Evolutionary conservation across 257 asterid species (phyloP), one percentile per base, ranked within the genome.

Genomic region (Linaria vulgaris): DNA sequence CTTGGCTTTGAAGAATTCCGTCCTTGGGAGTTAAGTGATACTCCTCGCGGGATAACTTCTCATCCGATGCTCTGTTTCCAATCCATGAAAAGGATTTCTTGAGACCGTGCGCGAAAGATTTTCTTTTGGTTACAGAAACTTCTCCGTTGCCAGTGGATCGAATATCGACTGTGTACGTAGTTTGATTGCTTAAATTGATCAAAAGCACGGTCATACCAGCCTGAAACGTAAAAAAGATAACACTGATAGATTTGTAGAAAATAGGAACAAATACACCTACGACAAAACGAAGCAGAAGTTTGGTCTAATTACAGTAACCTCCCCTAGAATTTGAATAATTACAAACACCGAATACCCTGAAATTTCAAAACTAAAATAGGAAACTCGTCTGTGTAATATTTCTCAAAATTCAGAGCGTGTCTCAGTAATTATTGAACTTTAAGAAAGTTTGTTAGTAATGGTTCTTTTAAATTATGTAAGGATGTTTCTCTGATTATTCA

Each of bases 181-280:
- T 85, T 49, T 82, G 75, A 50, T 79, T 85, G 92, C 96, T 90
- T 63, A 94, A 38, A 63, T 94, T 94, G 73, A 94, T 85, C 66
- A 94, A 78, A 50, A 94, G 90, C 39, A 87, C 24, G 12, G 96
- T 78, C 38, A 94, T 58, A 24, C 97, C 97, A 8, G 82, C 78
- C 99, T 90, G 85, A 59, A 79, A 68, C 17, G 52, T 19, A 63
- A 57, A 27, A 15, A 14, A n/a, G 8, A 23, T 21, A 12, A 53
- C 31, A 56, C 16, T 13, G 51, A 48, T 15, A n/a, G 9, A 37
- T 14, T 53, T 43, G 45, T 0, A 52, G 16, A 12, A 38, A 64
- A 64, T 20, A 24, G 9, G 7, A 63, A 16, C 5, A 3, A 45
- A 15, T 50, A 21, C 11, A 20, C 0, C 52, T 46, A 8, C 10